These are phyloP conservation scores for Boletus pseudo-olivaceus DNA, from an alignment of 768 basidiomycete species.

Conservation along the genomic window DNA sequence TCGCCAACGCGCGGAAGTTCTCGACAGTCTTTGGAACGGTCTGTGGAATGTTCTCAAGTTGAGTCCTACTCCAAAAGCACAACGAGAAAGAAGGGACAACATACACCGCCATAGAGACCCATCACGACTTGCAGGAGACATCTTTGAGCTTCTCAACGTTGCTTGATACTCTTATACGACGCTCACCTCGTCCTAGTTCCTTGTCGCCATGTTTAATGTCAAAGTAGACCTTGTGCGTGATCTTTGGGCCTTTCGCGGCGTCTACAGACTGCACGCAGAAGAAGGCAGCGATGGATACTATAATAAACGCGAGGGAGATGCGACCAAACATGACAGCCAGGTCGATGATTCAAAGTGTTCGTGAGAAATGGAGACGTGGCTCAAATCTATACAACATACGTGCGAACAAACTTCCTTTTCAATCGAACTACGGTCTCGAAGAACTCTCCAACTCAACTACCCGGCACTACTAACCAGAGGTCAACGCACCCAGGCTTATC, in stretches of 20 bases:
- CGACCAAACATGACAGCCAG: constrained; percentile 50
- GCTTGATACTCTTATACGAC: background rate
- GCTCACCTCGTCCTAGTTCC: constrained; percentile 74
- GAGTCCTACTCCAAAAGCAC: background rate
- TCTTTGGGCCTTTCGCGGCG: constrained; percentile 81
- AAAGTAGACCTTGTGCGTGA: constrained; percentile 93
- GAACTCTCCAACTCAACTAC: background rate
- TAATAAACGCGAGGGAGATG: constrained; percentile 56
- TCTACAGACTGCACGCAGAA: constrained; percentile 72
- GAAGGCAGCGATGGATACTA: constrained; percentile 62
- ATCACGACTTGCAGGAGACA: constrained; percentile 56
- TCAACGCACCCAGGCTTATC: background rate
- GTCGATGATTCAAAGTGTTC: constrained; percentile 1
- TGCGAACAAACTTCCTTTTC: constrained; percentile 28
- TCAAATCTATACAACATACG: background rate
- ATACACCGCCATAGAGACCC: constrained; percentile 87
- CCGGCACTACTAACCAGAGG: background rate
- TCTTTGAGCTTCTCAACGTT: constrained; percentile 2
- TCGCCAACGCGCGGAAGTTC: constrained; percentile 94
- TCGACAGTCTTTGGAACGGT: constrained; percentile 95
- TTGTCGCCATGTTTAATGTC: constrained; percentile 92
- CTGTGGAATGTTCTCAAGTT: constrained; percentile 33
- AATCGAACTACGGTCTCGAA: background rate
- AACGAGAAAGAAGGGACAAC: constrained; percentile 18
- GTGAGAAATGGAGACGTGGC: constrained; percentile 25